These are phyloP conservation scores for Lipomyces yamanashiensis DNA, from an alignment of 805 yeast genomes.

Conservation along the genomic window DNA sequence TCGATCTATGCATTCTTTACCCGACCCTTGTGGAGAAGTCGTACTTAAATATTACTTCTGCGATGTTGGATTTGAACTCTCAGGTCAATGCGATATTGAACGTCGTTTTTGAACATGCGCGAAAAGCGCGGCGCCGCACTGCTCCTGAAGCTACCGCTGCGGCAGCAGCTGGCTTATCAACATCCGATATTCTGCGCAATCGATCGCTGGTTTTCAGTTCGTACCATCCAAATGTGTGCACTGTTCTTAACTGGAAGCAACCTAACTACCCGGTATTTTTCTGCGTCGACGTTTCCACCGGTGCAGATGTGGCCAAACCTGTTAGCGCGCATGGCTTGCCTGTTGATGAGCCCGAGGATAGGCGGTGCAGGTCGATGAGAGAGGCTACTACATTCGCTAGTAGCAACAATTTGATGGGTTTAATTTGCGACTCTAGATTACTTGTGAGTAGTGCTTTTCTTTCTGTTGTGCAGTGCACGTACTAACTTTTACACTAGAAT, in stretches of 20 bases:
- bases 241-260: slow-evolving; percentile 95
- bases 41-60: slow-evolving; percentile 26
- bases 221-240: slow-evolving; percentile 86
- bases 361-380: slow-evolving; percentile 63
- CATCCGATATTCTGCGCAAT: slow-evolving; percentile 9
- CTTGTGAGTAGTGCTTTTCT: slow-evolving; percentile 47
- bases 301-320: slow-evolving; percentile 46
- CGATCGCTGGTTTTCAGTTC: slow-evolving; percentile 79
- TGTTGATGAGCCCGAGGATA: slow-evolving; percentile 40
- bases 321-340: slow-evolving; percentile 43
- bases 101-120: slow-evolving; percentile 76
- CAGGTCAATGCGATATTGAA: slow-evolving; percentile 76
- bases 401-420: slow-evolving; percentile 81
- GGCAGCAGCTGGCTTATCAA: slow-evolving; percentile 37
- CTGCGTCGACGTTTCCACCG: slow-evolving; percentile 56
- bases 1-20: slow-evolving; percentile 75
- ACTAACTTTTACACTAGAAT: slow-evolving; percentile 11
- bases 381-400: slow-evolving; percentile 83
- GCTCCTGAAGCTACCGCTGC: slow-evolving; percentile 24
- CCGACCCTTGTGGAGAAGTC: slow-evolving; percentile 62
- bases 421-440: slow-evolving; percentile 74
- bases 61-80: slow-evolving; percentile 60
- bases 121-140: slow-evolving; percentile 46
- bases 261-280: slow-evolving; percentile 96
- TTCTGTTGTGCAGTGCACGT: background rate